Percentiles rank a stretch among this genome's conserved stretches.
phyloP scores from a whole-genome alignment of 2,329 filamentous ascomycete species.

The Fusarium solani-melongenae region DNA sequence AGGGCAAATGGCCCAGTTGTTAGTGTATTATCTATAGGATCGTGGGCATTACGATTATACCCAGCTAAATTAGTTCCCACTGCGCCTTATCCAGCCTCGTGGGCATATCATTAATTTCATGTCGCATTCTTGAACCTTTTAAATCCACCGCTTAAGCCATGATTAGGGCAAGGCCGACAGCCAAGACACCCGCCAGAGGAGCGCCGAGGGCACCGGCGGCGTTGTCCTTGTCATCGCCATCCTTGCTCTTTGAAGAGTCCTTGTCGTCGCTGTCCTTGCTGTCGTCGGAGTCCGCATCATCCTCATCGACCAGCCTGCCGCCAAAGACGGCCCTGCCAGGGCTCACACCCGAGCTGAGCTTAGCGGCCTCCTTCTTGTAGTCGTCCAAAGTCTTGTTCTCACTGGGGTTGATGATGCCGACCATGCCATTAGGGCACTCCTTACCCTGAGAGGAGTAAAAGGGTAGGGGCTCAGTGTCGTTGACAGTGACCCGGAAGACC shows the following conservation, averaged over 20 bases:
- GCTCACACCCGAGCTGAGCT: constrained; percentile 42
- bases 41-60: constrained; percentile 7
- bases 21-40: constrained; percentile 4
- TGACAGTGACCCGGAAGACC: constrained; percentile 50
- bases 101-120: constrained; percentile 27
- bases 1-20: background rate
- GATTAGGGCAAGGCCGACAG: constrained; percentile 31
- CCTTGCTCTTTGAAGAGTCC: background rate
- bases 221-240: constrained; percentile 13
- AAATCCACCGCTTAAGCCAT: constrained; percentile 20
- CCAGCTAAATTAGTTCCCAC: constrained; percentile 10
- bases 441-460: constrained; percentile 55
- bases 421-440: constrained; percentile 53
- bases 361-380: constrained; percentile 46
- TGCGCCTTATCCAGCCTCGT: background rate
- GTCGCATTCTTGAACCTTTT: constrained; percentile 14
- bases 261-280: background rate
- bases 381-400: constrained; percentile 44
- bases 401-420: constrained; percentile 52
- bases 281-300: constrained; percentile 23
- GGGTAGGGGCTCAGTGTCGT: constrained; percentile 47
- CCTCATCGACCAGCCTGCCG: constrained; percentile 43
- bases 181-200: constrained; percentile 31
- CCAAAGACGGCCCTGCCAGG: constrained; percentile 43
- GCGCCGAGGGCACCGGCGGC: constrained; percentile 26